Evolutionary conservation across 306 rosid species (phyloP), one percentile per base, ranked within the genome.

Genomic region (Vigna angularis): DNA sequence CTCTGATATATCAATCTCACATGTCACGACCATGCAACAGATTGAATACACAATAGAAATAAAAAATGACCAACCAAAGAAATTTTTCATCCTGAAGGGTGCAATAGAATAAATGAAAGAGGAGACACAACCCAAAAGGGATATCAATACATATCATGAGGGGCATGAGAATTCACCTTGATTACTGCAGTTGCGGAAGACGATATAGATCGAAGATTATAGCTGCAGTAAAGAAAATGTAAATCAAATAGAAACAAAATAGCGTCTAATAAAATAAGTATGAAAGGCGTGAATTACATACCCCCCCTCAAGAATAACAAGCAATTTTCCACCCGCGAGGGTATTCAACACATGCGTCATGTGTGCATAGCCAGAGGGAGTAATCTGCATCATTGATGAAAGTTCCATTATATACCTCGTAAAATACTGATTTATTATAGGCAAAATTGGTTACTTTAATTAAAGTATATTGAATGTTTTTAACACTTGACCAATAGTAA

Each of bases 291-390:
- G 67, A 88, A 81, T 50, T 63, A 88, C 99, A 73, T 59, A 95
- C 99, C 98, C 98, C 82, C 98, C 99, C 91, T 91, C 98, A 42
- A 95, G 98, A 86, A 93, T 91, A 74, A 95, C 98, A 68, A 95
- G 96, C 89, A 95, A 70, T 87, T 95, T 95, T 87, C 99, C 99
- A 71, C 91, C 89, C 71, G 94, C 91, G 70, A 91, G 78, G 75
- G 72, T 81, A 66, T 85, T 87, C 91, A 93, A 83, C 96, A 95
- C 85, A 56, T 85, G 87, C 4, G 99, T 87, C 98, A 95, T 95
- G 81, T 84, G 88, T 73, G 97, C 98, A 86, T 95, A 95, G 81
- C 99, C 99, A 44, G 86, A 75, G 50, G 99, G 97, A 77, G 98
- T 93, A 74, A 95, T 88, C 99, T 95, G 84, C 81, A 82, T 36